Conservation (phyloP, 352 stramenopile species). For the Peronospora farinosa region DNA sequence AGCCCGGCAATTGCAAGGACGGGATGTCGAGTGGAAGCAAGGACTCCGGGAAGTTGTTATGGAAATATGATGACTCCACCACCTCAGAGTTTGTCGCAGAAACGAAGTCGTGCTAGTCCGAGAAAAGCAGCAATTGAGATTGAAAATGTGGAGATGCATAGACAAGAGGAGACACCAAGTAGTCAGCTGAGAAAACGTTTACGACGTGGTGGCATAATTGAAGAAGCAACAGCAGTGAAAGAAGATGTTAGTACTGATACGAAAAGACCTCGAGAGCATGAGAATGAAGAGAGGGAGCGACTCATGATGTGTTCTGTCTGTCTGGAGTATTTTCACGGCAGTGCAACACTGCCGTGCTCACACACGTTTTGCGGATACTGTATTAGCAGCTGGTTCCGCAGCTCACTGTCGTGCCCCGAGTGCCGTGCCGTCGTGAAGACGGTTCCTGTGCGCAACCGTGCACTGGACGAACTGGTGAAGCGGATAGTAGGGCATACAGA, state of each 20-base stretch:
- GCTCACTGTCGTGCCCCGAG: slow-evolving; percentile 68
- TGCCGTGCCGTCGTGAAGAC: slow-evolving; percentile 60
- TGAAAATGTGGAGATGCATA: slow-evolving; percentile 21
- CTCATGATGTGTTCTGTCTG: slow-evolving; percentile 79
- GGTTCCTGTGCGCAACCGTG: slow-evolving; percentile 71
- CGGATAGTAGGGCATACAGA: slow-evolving; percentile 62
- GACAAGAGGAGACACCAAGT: slow-evolving; percentile 17
- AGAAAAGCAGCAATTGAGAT: slow-evolving; percentile 10
- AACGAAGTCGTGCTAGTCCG: slow-evolving; percentile 25
- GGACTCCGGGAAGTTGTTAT: slow-evolving; percentile 9
- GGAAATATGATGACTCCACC: slow-evolving; percentile 11
- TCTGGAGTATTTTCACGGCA: slow-evolving; percentile 74
- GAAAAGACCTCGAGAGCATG: slow-evolving; percentile 20
- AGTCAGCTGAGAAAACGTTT: slow-evolving; percentile 38
- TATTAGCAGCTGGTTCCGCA: slow-evolving; percentile 73
- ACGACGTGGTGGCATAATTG: slow-evolving; percentile 18
- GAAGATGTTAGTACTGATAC: slow-evolving; percentile 3
- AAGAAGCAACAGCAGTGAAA: slow-evolving; percentile 19
- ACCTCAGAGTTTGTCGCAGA: slow-evolving; percentile 21
- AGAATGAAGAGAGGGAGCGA: slow-evolving; percentile 48
- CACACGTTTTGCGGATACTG: slow-evolving; percentile 81
- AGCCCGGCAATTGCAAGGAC: slow-evolving; percentile 17
- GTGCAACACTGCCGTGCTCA: slow-evolving; percentile 72
- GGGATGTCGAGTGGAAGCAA: slow-evolving; percentile 11
- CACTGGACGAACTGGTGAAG: slow-evolving; percentile 72